These are phyloP conservation scores for Tulasnella sp. DNA, from an alignment of 768 basidiomycete species.

Conservation along the genomic window DNA sequence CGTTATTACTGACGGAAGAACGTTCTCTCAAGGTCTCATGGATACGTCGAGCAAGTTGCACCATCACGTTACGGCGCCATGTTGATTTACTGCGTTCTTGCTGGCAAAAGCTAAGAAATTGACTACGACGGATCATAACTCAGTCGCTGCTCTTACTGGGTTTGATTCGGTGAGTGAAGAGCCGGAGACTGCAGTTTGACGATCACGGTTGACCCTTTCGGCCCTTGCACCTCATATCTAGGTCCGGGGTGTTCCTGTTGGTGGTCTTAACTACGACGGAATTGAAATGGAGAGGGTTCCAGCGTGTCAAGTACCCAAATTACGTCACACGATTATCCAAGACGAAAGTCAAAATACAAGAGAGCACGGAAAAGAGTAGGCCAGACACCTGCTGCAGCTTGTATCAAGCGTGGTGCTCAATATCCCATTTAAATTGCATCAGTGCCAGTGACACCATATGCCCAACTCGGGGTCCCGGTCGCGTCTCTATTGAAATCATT, in stretches of 20 bases:
- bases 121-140: not conserved
- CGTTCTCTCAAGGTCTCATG: conserved; percentile 25
- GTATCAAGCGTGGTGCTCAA: too few species aligned
- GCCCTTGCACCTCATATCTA: not conserved
- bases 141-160: not conserved
- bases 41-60: conserved; percentile 29
- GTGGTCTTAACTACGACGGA: not conserved
- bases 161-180: not conserved
- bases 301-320: too few species aligned
- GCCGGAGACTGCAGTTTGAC: too few species aligned
- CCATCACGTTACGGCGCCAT: not conserved
- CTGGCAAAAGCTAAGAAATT: not conserved
- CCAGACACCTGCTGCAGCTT: too few species aligned
- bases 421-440: too few species aligned
- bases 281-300: too few species aligned
- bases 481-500: too few species aligned
- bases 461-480: too few species aligned
- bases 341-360: too few species aligned
- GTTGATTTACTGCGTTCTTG: not conserved
- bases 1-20: conserved; percentile 31
- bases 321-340: too few species aligned
- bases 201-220: not conserved
- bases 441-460: too few species aligned
- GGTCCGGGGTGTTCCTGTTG: not conserved
- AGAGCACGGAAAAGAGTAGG: too few species aligned